phyloP scores from a whole-genome alignment of 345 rosid species.

The Eucalyptus cloeziana region DNA sequence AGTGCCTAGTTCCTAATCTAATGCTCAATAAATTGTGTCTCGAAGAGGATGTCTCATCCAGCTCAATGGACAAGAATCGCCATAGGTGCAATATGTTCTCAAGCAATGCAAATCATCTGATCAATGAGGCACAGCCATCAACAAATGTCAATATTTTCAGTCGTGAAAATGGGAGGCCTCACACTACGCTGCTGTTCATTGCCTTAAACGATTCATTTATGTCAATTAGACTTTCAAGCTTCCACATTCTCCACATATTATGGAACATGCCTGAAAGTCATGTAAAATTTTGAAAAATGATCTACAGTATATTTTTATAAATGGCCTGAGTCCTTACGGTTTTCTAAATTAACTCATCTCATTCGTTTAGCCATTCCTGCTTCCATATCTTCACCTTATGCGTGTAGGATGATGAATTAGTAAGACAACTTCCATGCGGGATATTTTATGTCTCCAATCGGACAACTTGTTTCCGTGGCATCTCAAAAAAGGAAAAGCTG shows the following conservation, averaged over 20 bases:
- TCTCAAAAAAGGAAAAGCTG: background rate
- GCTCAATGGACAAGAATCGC: background rate
- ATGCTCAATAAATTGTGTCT: background rate
- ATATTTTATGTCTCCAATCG: background rate
- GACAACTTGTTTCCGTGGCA: background rate
- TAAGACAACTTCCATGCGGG: background rate
- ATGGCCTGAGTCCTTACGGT: background rate
- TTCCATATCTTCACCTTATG: background rate
- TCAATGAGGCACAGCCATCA: background rate
- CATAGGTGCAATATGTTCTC: background rate
- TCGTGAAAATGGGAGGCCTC: background rate
- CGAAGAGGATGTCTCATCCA: background rate
- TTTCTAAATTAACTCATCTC: background rate
- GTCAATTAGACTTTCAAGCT: background rate
- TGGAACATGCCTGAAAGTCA: background rate
- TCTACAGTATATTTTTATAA: background rate
- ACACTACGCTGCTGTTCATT: background rate
- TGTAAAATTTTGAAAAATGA: background rate
- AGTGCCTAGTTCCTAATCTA: background rate
- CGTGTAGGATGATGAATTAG: background rate
- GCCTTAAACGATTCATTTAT: background rate
- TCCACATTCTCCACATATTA: background rate
- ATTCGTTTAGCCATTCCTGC: background rate
- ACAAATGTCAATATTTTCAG: background rate
- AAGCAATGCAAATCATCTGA: background rate